Percentiles rank a stretch among this genome's conserved stretches.
These are phyloP conservation scores for Blastobotrys muscicola DNA, from an alignment of 805 yeast species.

Conservation along the genomic window DNA sequence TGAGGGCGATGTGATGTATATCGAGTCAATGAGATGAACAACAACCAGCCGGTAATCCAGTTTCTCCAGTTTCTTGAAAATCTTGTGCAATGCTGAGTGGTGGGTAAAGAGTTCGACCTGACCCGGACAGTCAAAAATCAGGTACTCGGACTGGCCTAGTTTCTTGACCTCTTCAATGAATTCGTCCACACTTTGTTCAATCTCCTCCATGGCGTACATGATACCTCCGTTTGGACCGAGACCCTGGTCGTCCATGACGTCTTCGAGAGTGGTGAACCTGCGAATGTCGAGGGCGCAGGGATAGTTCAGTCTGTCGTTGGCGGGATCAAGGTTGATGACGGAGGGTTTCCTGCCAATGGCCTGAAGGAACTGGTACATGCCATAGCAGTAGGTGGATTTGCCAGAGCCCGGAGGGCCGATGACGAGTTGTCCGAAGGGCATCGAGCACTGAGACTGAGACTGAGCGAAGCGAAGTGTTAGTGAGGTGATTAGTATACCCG, in stretches of 20 bases:
- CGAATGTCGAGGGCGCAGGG: constrained; percentile 72
- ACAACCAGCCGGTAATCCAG: constrained; percentile 60
- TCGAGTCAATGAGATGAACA: constrained; percentile 76
- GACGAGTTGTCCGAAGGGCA: constrained; percentile 69
- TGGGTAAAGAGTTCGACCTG: constrained; percentile 94
- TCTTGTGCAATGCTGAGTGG: constrained; percentile 59
- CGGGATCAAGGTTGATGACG: constrained; percentile 88
- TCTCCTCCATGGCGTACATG: constrained; percentile 71
- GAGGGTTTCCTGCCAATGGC: constrained; percentile 88
- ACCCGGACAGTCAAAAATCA: constrained; percentile 88
- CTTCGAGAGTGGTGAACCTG: constrained; percentile 66
- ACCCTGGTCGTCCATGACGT: constrained; percentile 59
- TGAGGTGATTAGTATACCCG: no score
- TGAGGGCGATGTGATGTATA: constrained; percentile 75
- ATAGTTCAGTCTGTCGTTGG: constrained; percentile 63
- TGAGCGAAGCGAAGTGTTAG: no score
- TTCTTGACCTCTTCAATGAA: constrained; percentile 48
- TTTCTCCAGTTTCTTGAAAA: constrained; percentile 57
- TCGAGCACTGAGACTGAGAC: no score
- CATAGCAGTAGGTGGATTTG: constrained; percentile 88
- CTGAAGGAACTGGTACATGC: constrained; percentile 81
- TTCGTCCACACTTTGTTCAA: constrained; percentile 43
- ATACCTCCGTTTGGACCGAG: constrained; percentile 89
- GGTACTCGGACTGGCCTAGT: constrained; percentile 50
- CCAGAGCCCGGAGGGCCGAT: constrained; percentile 99